A percentile compares a stretch with the other conserved stretches of the same genome.
These are phyloP conservation scores for Pleurotus djamor DNA, from an alignment of 768 basidiomycete species.

Conservation along the genomic window DNA sequence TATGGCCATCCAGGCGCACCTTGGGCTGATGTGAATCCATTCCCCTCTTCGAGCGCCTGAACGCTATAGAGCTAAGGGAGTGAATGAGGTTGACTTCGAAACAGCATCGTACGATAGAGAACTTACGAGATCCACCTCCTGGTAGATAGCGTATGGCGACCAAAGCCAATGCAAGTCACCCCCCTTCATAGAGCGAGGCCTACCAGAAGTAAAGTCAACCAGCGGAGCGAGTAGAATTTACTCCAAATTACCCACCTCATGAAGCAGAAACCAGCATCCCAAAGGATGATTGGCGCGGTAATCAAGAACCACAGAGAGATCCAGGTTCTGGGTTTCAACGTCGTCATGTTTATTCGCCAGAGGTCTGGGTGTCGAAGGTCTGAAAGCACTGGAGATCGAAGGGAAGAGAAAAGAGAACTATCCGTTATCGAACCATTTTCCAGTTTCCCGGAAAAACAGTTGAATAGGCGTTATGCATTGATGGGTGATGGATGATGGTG, in stretches of 20 bases:
- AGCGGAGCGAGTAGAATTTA: neutral
- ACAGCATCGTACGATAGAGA: neutral
- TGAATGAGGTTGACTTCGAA: neutral
- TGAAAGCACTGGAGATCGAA: no score
- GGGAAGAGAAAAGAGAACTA: no score
- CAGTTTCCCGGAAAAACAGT: no score
- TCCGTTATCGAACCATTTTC: no score
- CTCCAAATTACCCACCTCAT: conserved; percentile 53
- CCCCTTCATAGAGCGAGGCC: conserved; percentile 84
- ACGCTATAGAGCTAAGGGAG: conserved; percentile 66
- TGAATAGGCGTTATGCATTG: no score
- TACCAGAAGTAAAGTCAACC: conserved; percentile 18
- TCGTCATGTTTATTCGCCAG: conserved; percentile 26
- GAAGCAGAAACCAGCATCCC: conserved; percentile 82
- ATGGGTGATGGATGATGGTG: no score
- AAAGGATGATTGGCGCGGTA: conserved; percentile 61
- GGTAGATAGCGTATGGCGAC: conserved; percentile 79
- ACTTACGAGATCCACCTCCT: conserved; percentile 45
- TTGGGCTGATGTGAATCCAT: conserved; percentile 88
- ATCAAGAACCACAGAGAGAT: conserved; percentile 70
- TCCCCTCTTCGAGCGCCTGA: conserved; percentile 55
- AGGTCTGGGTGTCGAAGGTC: no score
- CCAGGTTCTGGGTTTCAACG: conserved; percentile 53
- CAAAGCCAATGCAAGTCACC: conserved; percentile 94
- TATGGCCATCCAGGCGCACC: conserved; percentile 31